phyloP scores from a whole-genome alignment of 2,329 filamentous ascomycete species.

The Colletotrichum shisoi region DNA sequence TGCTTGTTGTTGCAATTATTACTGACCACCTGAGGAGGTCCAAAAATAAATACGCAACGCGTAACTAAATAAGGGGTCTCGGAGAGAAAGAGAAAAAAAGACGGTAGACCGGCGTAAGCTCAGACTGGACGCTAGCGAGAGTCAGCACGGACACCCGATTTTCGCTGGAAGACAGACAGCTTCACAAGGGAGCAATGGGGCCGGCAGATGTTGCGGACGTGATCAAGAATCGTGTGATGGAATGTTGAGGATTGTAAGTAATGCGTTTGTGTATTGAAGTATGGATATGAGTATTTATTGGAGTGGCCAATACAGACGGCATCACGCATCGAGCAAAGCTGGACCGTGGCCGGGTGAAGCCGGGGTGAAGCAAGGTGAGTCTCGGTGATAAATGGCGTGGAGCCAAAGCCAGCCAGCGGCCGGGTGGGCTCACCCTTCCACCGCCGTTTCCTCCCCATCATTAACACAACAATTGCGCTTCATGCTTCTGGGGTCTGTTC shows the following conservation, averaged over 20 bases:
- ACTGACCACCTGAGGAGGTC: no score
- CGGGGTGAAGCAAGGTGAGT: background rate
- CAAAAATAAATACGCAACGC: no score
- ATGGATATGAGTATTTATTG: no score
- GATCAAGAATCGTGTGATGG: no score
- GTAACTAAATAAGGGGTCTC: background rate
- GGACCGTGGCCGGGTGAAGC: background rate
- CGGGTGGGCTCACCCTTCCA: slow-evolving; percentile 33
- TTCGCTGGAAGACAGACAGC: background rate
- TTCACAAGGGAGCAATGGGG: background rate
- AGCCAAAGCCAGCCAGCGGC: background rate
- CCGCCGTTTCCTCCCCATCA: slow-evolving; percentile 36
- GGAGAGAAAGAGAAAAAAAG: background rate
- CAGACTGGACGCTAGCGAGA: background rate
- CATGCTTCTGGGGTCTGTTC: slow-evolving; percentile 20
- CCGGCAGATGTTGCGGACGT: no score
- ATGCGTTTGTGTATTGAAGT: no score
- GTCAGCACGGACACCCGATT: background rate
- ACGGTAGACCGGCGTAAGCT: background rate
- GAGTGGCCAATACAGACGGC: no score
- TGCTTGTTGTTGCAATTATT: no score
- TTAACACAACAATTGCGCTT: slow-evolving; percentile 37
- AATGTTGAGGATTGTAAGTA: no score
- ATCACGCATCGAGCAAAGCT: background rate
- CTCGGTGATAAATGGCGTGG: background rate